Conservation (phyloP, 306 rosid species). For the Vigna trinervia region DNA sequence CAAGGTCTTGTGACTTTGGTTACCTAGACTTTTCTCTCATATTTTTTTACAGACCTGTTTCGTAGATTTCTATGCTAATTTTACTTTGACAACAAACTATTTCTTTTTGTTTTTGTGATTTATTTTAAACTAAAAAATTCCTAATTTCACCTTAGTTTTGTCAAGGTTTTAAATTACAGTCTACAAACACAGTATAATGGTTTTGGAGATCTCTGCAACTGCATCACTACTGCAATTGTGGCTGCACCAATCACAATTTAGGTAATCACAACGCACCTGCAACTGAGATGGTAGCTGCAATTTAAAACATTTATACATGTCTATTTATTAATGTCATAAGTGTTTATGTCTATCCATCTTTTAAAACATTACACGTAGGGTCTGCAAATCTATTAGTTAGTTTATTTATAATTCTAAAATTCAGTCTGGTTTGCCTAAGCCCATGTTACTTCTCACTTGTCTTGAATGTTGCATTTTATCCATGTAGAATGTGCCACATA, state of each 20-base stretch:
- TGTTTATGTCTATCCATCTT: slow-evolving; percentile 27
- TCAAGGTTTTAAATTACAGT: background rate
- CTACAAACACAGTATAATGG: background rate
- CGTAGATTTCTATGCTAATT: background rate
- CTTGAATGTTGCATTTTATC: slow-evolving; percentile 7
- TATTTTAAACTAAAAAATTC: background rate
- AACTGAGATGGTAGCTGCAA: background rate
- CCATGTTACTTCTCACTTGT: background rate
- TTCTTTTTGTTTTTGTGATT: slow-evolving; percentile 18
- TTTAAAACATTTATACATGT: slow-evolving; percentile 14
- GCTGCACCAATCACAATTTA: background rate
- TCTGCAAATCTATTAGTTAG: background rate
- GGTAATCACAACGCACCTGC: background rate
- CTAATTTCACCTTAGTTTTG: slow-evolving; percentile 19
- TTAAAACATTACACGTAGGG: slow-evolving; percentile 10
- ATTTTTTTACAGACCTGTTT: slow-evolving; percentile 14
- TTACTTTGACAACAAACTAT: slow-evolving; percentile 19
- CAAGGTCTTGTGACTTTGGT: slow-evolving; percentile 10
- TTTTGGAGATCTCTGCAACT: background rate
- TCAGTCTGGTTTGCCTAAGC: slow-evolving; percentile 26
- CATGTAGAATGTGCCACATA: background rate
- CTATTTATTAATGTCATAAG: background rate
- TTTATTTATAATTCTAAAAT: slow-evolving; percentile 13
- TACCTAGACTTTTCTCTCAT: slow-evolving; percentile 6
- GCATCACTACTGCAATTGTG: slow-evolving; percentile 1